phyloP scores from a whole-genome alignment of 2,329 filamentous ascomycete species.

The Alternaria sp. region DNA sequence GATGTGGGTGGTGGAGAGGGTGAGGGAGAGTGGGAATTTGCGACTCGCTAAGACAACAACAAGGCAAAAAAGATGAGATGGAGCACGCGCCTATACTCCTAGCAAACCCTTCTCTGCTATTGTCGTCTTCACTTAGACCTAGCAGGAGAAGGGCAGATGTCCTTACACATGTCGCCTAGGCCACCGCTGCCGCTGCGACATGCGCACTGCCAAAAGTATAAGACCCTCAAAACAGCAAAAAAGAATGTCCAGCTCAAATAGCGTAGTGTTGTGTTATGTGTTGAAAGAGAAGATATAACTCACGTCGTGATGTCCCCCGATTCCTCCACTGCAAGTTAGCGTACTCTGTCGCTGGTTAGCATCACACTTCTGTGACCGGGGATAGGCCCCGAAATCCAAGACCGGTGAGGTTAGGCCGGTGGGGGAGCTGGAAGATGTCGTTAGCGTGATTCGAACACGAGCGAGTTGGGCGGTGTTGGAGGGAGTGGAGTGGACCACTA shows the following conservation, averaged over 20 bases:
- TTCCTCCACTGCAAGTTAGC: background rate
- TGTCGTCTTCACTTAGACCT: background rate
- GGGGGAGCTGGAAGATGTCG: background rate
- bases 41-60: background rate
- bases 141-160: background rate
- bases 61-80: background rate
- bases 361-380: background rate
- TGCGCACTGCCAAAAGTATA: background rate
- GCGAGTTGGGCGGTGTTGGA: background rate
- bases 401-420: background rate
- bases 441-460: background rate
- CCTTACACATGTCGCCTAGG: background rate
- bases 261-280: background rate
- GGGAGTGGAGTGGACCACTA: background rate
- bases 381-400: background rate
- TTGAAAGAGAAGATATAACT: background rate
- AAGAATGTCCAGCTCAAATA: background rate
- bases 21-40: background rate
- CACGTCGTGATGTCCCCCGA: background rate
- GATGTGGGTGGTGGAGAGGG: background rate
- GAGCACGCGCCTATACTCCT: background rate
- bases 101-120: background rate
- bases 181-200: background rate
- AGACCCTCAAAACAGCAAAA: background rate
- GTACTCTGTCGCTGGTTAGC: background rate